Evolutionary conservation across 2,329 filamentous ascomycete species (phyloP).

Genomic region (Furcasterigmium furcatum): DNA sequence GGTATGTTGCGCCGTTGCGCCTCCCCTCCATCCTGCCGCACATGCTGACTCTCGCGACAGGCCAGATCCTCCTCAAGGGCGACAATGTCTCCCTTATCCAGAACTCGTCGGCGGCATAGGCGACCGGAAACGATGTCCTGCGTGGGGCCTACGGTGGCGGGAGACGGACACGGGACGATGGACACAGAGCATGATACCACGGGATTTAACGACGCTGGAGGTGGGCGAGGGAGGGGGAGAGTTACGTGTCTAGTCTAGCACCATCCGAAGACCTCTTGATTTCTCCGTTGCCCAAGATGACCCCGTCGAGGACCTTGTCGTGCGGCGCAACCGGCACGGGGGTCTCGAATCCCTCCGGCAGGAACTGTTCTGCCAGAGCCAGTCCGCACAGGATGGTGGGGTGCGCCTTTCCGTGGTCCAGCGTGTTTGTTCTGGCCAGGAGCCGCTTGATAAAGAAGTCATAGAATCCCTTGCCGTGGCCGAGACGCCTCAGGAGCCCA

Average conservation of each 20-base stretch:
- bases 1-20: constrained; percentile 57
- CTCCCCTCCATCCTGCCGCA: neutral
- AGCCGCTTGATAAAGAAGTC: constrained; percentile 87
- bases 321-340: constrained; percentile 70
- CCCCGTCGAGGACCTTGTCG: constrained; percentile 77
- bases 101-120: constrained; percentile 18
- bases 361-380: constrained; percentile 81
- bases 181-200: constrained; percentile 44
- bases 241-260: constrained; percentile 43
- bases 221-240: constrained; percentile 24
- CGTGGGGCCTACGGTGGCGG: neutral
- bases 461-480: constrained; percentile 96
- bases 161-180: constrained; percentile 18
- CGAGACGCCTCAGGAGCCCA: constrained; percentile 67
- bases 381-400: constrained; percentile 65
- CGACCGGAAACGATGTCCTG: neutral
- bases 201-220: neutral
- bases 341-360: constrained; percentile 53
- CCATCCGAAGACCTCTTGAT: constrained; percentile 33
- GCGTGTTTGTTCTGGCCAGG: constrained; percentile 36
- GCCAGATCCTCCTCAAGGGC: constrained; percentile 82
- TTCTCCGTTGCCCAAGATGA: constrained; percentile 69
- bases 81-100: constrained; percentile 86
- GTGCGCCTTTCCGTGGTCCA: constrained; percentile 27
- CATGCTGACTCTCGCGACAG: constrained; percentile 39